phyloP scores from a whole-genome alignment of 2,329 filamentous ascomycete species.

The Didymella pinodella region DNA sequence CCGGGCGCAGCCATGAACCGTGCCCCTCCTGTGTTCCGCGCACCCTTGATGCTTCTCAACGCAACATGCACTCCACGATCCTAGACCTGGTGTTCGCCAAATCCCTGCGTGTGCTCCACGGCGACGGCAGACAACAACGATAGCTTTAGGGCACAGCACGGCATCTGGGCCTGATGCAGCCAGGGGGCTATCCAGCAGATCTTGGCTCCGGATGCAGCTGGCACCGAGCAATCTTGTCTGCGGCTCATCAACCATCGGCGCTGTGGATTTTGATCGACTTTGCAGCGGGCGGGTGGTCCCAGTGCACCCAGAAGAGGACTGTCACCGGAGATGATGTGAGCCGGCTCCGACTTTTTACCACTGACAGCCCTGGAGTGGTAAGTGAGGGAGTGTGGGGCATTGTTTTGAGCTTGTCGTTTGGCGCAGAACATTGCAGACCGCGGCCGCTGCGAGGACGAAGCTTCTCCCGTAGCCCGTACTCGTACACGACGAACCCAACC shows the following conservation, averaged over 20 bases:
- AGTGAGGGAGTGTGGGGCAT: slow-evolving; percentile 35
- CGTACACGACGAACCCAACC: slow-evolving; percentile 6
- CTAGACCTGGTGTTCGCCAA: slow-evolving; percentile 26
- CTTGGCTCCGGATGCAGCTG: background rate
- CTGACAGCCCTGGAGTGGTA: background rate
- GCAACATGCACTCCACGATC: slow-evolving; percentile 35
- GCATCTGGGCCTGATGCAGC: slow-evolving; percentile 1
- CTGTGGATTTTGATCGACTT: slow-evolving; percentile 41
- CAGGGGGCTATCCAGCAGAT: slow-evolving; percentile 3
- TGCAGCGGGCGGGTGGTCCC: slow-evolving; percentile 38
- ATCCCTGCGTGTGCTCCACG: slow-evolving; percentile 34
- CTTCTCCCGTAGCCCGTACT: slow-evolving; percentile 11
- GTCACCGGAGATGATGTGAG: slow-evolving; percentile 30
- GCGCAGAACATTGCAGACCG: slow-evolving; percentile 24
- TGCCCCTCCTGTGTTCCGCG: slow-evolving; percentile 49
- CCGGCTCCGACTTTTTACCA: slow-evolving; percentile 20
- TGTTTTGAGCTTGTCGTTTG: slow-evolving; percentile 15
- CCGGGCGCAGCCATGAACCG: slow-evolving; percentile 30
- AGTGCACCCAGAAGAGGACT: slow-evolving; percentile 28
- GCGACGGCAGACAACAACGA: slow-evolving; percentile 21
- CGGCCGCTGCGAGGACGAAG: slow-evolving; percentile 20
- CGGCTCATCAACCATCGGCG: slow-evolving; percentile 4
- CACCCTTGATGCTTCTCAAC: slow-evolving; percentile 31
- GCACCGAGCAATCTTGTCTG: slow-evolving; percentile 2
- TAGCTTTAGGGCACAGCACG: slow-evolving; percentile 13